A percentile compares a stretch with the other conserved stretches of the same genome.
These are phyloP conservation scores for Diaporthe citriasiana DNA, from an alignment of 2,329 filamentous ascomycete species.

Conservation along the genomic window DNA sequence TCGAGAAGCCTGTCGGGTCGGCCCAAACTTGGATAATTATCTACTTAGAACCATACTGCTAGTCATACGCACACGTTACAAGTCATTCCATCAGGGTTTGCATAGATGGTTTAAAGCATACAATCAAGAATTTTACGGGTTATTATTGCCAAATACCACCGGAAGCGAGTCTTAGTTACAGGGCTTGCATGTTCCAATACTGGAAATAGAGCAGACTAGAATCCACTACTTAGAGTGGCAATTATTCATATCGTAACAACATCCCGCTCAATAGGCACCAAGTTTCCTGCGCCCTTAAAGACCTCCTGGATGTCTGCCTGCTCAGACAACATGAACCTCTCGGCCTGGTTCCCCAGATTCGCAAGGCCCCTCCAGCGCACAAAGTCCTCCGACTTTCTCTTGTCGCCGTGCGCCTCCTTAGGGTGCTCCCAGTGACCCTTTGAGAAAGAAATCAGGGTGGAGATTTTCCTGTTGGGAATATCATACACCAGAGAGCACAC, in stretches of 20 bases:
- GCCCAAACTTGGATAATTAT: too few relatives aligned
- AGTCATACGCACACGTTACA: too few relatives aligned
- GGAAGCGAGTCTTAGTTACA: too few relatives aligned
- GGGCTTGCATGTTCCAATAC: too few relatives aligned
- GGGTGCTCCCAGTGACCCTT: conserved; percentile 69
- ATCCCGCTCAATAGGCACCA: conserved; percentile 60
- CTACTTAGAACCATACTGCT: too few relatives aligned
- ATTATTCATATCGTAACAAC: conserved; percentile 33
- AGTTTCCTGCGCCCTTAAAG: conserved; percentile 63
- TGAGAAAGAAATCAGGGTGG: conserved; percentile 67
- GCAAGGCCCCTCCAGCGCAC: conserved; percentile 65
- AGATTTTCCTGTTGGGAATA: conserved; percentile 62
- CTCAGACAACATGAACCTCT: conserved; percentile 66
- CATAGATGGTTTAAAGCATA: too few relatives aligned
- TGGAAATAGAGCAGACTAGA: neutral
- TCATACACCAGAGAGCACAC: conserved; percentile 70
- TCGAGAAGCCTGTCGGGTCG: too few relatives aligned
- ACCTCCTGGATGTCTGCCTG: conserved; percentile 65
- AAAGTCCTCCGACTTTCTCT: conserved; percentile 65
- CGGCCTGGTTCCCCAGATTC: conserved; percentile 63
- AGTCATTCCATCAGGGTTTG: too few relatives aligned
- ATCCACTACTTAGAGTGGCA: neutral
- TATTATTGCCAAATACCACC: too few relatives aligned
- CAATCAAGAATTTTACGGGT: too few relatives aligned
- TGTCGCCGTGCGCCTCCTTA: conserved; percentile 67